Evolutionary conservation across 441 rosid genomes (phyloP).

Genomic region (Gossypium gossypioides): DNA sequence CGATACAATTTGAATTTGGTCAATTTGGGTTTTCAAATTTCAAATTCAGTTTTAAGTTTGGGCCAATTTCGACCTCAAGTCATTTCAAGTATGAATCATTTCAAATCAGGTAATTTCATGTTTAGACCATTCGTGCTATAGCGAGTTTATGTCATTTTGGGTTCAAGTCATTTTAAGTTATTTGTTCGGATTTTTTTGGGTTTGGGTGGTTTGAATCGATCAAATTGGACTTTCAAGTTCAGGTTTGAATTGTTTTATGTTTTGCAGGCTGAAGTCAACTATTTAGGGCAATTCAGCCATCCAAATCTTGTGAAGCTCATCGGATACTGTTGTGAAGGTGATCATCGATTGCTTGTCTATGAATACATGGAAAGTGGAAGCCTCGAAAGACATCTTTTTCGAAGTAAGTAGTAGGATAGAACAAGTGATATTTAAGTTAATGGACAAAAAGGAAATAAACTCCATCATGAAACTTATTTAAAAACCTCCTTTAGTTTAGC

Average conservation of each 20-base stretch:
- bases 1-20: background rate
- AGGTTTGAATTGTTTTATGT: background rate
- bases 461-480: background rate
- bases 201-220: background rate
- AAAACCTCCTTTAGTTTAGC: background rate
- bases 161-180: too few relatives aligned
- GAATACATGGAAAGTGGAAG: conserved; percentile 94
- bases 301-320: conserved; percentile 90
- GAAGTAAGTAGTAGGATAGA: conserved; percentile 43
- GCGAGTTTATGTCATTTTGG: too few relatives aligned
- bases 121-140: too few relatives aligned
- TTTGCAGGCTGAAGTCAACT: conserved; percentile 85
- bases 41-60: too few relatives aligned
- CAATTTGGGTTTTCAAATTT: background rate
- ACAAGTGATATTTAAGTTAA: background rate
- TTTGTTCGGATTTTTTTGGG: too few relatives aligned
- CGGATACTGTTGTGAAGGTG: conserved; percentile 97
- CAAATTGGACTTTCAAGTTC: background rate
- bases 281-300: conserved; percentile 85
- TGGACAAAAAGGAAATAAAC: background rate
- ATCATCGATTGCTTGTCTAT: conserved; percentile 77
- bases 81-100: too few relatives aligned
- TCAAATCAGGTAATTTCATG: too few relatives aligned
- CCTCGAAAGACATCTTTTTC: conserved; percentile 86
- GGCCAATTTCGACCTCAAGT: too few relatives aligned